Conservation (phyloP, 768 basidiomycete species). For the Tylopilus rubrobrunneus region DNA sequence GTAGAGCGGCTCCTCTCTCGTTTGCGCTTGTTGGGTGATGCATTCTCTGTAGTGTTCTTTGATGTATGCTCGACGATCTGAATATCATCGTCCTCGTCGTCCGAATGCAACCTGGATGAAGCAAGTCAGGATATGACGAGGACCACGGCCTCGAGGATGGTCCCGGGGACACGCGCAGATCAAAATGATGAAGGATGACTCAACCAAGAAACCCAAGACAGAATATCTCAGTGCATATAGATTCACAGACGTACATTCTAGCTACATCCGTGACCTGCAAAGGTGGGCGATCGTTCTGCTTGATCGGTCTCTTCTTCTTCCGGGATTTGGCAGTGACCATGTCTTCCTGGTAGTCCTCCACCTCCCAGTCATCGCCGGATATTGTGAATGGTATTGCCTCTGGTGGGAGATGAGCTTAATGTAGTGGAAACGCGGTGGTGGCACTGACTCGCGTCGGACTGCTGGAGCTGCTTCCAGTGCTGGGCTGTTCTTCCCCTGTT, state of each 20-base stretch:
- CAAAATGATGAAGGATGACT: neutral
- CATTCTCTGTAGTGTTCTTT: slow-evolving; percentile 1
- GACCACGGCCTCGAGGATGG: slow-evolving; percentile 8
- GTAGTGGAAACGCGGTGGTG: neutral
- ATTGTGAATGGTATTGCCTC: slow-evolving; percentile 20
- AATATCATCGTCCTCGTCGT: slow-evolving; percentile 45
- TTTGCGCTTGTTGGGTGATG: slow-evolving; percentile 40
- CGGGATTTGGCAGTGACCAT: slow-evolving; percentile 34
- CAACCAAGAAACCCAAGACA: neutral
- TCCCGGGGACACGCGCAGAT: slow-evolving; percentile 11
- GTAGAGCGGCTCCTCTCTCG: slow-evolving; percentile 53
- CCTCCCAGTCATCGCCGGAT: slow-evolving; percentile 24
- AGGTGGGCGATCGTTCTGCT: slow-evolving; percentile 28
- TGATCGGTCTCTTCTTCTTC: slow-evolving; percentile 37
- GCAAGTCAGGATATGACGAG: slow-evolving; percentile 6
- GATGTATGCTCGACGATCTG: slow-evolving; percentile 38
- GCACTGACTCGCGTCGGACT: slow-evolving; percentile 51
- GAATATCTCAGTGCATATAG: neutral
- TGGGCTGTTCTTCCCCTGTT: slow-evolving; percentile 55
- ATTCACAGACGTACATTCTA: slow-evolving; percentile 36
- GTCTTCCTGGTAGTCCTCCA: slow-evolving; percentile 5
- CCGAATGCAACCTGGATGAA: slow-evolving; percentile 31
- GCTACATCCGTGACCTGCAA: slow-evolving; percentile 43
- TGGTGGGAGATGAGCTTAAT: slow-evolving; percentile 12
- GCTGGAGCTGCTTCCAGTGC: slow-evolving; percentile 58